Conservation (phyloP, 2,329 filamentous ascomycete genomes). For the Pyricularia pennisetigena region DNA sequence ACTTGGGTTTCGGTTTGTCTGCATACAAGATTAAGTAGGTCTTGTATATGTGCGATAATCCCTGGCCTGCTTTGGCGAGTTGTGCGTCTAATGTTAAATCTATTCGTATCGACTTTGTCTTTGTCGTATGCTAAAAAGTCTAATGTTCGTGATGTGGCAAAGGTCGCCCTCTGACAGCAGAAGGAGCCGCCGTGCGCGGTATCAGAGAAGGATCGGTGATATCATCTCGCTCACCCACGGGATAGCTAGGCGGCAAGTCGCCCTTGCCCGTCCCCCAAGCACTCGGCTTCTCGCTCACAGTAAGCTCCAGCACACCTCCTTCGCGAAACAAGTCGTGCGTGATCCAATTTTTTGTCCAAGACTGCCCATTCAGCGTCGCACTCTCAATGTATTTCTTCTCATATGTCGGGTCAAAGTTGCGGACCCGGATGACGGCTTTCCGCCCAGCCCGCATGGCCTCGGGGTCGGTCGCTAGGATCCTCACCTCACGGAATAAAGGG, state of each 20-base stretch:
- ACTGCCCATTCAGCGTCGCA: slow-evolving; percentile 49
- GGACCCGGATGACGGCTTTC: slow-evolving; percentile 35
- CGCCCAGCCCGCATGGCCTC: slow-evolving; percentile 49
- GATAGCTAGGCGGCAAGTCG: slow-evolving; percentile 52
- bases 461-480: slow-evolving; percentile 36
- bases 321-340: slow-evolving; percentile 57
- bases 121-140: neutral
- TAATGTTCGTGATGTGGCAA: neutral
- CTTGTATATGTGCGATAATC: too few species aligned
- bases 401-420: slow-evolving; percentile 45
- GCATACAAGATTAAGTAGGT: too few species aligned
- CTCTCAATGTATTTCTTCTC: slow-evolving; percentile 53
- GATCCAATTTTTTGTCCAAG: slow-evolving; percentile 57
- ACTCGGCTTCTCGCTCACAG: slow-evolving; percentile 51
- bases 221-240: slow-evolving; percentile 3
- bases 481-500: slow-evolving; percentile 54
- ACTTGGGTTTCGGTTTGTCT: neutral
- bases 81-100: neutral
- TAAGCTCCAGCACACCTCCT: slow-evolving; percentile 54
- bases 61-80: too few species aligned
- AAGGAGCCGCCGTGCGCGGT: neutral
- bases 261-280: slow-evolving; percentile 48
- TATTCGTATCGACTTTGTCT: neutral
- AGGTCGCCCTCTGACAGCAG: neutral
- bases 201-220: neutral